Conservation (phyloP, 257 asterid species). For the Penstemon newberryi region DNA sequence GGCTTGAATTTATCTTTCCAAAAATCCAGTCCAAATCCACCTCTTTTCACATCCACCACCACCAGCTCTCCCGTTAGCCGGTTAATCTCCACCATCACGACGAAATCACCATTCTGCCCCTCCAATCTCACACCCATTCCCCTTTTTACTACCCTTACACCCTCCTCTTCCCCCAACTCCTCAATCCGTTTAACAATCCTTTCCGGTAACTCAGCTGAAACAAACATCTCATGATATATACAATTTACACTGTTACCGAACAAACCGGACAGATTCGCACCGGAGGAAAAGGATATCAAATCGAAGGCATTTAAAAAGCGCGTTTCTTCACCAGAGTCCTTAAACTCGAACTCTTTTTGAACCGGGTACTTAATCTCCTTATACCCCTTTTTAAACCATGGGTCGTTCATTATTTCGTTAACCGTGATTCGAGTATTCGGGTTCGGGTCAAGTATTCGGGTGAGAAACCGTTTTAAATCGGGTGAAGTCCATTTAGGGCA, state of each 20-base stretch:
- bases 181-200: slow-evolving; percentile 37
- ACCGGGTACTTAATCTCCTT: slow-evolving; percentile 36
- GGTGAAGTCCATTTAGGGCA: slow-evolving; percentile 75
- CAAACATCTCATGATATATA: slow-evolving; percentile 35
- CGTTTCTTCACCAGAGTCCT: slow-evolving; percentile 27
- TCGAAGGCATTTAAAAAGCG: slow-evolving; percentile 50
- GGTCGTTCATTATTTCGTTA: slow-evolving; percentile 47
- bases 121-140: slow-evolving; percentile 39
- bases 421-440: slow-evolving; percentile 62
- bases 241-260: slow-evolving; percentile 28
- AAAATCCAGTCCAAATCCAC: slow-evolving; percentile 39
- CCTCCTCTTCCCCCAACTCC: slow-evolving; percentile 42
- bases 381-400: slow-evolving; percentile 59
- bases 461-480: slow-evolving; percentile 43
- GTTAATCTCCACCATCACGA: slow-evolving; percentile 42
- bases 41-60: slow-evolving; percentile 53
- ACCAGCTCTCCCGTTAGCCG: slow-evolving; percentile 66
- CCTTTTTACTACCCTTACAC: slow-evolving; percentile 36
- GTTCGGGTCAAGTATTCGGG: slow-evolving; percentile 57
- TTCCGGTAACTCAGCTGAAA: slow-evolving; percentile 39
- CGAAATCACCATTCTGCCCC: slow-evolving; percentile 48
- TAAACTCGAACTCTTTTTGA: slow-evolving; percentile 45
- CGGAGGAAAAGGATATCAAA: slow-evolving; percentile 47
- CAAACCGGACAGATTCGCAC: slow-evolving; percentile 53
- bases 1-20: slow-evolving; percentile 57